Percentiles rank a stretch among this genome's conserved stretches.
Evolutionary conservation across 2,329 filamentous ascomycete genomes (phyloP).

Genomic region (Rutstroemia sp.): DNA sequence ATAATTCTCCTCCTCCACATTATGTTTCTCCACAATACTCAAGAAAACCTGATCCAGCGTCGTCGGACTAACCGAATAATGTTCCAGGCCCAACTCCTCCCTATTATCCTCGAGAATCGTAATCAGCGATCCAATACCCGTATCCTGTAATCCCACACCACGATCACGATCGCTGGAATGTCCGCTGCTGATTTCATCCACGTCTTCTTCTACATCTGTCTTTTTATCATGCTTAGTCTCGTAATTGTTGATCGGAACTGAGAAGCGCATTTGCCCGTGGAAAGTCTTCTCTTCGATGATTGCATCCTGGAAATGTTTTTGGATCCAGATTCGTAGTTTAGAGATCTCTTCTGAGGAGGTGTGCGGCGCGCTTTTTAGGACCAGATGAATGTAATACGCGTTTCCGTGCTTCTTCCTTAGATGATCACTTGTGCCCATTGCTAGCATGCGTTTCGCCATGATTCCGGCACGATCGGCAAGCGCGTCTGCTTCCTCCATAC

Average conservation of each 20-base stretch:
- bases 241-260: constrained; percentile 48
- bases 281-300: constrained; percentile 66
- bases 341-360: constrained; percentile 63
- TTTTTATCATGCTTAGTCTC: no score
- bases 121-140: constrained; percentile 58
- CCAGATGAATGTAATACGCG: constrained; percentile 72
- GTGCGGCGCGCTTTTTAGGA: constrained; percentile 66
- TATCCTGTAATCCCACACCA: constrained; percentile 1
- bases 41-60: constrained; percentile 90
- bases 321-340: constrained; percentile 59
- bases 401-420: constrained; percentile 72
- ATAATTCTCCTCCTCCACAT: constrained; percentile 67
- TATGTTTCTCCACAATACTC: constrained; percentile 72
- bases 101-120: constrained; percentile 66
- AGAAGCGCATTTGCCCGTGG: constrained; percentile 85
- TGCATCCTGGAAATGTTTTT: constrained; percentile 52
- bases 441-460: constrained; percentile 78
- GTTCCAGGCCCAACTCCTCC: constrained; percentile 62
- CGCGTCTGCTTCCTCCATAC: constrained; percentile 92
- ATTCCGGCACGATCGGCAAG: constrained; percentile 80
- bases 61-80: constrained; percentile 81
- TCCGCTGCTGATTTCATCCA: constrained; percentile 20
- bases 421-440: constrained; percentile 67
- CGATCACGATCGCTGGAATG: constrained; percentile 3
- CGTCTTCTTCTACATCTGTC: not conserved